Conservation (phyloP, 163 green algal genomes). For the Smithsoniella earleae region DNA sequence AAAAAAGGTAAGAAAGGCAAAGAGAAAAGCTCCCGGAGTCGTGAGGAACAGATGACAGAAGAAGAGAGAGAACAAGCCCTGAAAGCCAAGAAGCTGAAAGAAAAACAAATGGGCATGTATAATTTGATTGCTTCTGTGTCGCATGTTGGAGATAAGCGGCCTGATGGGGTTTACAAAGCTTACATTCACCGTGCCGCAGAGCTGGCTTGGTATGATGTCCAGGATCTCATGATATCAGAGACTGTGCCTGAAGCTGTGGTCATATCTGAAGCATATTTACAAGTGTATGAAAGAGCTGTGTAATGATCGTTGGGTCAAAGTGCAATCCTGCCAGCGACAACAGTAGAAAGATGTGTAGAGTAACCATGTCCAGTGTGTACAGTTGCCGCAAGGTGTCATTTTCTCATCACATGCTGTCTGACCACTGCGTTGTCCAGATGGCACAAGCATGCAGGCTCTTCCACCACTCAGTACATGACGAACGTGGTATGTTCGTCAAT, state of each 20-base stretch:
- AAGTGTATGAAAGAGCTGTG: constrained; percentile 68
- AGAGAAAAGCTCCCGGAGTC: too few species aligned
- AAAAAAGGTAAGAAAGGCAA: constrained; percentile 78
- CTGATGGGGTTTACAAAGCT: not conserved
- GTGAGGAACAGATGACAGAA: too few species aligned
- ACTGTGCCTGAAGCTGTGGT: constrained; percentile 94
- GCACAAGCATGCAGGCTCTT: too few species aligned
- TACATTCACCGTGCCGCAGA: not conserved
- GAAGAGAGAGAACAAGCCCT: constrained; percentile 24
- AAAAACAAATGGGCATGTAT: constrained; percentile 51
- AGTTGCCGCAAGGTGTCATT: too few species aligned
- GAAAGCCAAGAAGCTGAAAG: constrained; percentile 70
- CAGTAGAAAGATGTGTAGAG: too few species aligned
- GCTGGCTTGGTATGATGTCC: constrained; percentile 77
- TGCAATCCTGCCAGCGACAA: too few species aligned
- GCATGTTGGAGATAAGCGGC: not conserved
- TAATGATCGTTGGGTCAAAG: too few species aligned
- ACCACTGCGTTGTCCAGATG: too few species aligned
- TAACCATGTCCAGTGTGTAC: too few species aligned
- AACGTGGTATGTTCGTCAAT: too few species aligned
- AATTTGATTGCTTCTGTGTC: not conserved
- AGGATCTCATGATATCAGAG: constrained; percentile 87
- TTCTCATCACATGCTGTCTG: too few species aligned
- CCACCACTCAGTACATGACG: too few species aligned
- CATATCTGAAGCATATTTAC: constrained; percentile 91